Evolutionary conservation across 176 grass and related monocot genomes (phyloP).

Genomic region (Zea luxurians): DNA sequence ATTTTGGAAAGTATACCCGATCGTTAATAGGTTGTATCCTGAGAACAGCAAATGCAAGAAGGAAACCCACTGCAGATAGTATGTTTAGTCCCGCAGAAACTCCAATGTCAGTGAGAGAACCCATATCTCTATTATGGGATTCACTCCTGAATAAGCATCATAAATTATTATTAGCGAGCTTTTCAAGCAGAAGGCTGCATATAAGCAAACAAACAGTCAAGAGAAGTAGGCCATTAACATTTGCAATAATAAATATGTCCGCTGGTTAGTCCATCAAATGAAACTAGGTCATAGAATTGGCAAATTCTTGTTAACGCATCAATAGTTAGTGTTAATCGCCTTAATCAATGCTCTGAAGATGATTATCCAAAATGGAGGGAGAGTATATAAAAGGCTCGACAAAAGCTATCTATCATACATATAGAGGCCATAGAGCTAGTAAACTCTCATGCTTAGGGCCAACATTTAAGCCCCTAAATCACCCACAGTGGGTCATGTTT

Average conservation of each 20-base stretch:
- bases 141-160: conserved; percentile 32
- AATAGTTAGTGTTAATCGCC: neutral
- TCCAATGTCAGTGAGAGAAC: conserved; percentile 66
- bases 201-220: neutral
- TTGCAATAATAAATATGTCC: neutral
- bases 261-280: neutral
- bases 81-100: conserved; percentile 78
- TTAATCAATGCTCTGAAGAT: neutral
- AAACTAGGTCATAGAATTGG: neutral
- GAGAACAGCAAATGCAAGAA: conserved; percentile 77
- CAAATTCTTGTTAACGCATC: neutral
- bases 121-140: conserved; percentile 50
- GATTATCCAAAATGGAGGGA: neutral
- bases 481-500: neutral
- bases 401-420: neutral
- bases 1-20: conserved; percentile 92
- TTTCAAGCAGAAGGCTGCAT: conserved; percentile 27
- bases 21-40: conserved; percentile 88
- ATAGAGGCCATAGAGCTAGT: neutral
- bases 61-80: conserved; percentile 70
- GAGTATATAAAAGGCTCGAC: neutral
- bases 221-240: neutral
- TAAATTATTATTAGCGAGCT: neutral
- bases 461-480: neutral
- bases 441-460: neutral